phyloP scores from a whole-genome alignment of 2,329 filamentous ascomycete species.

The Monascus ruber region DNA sequence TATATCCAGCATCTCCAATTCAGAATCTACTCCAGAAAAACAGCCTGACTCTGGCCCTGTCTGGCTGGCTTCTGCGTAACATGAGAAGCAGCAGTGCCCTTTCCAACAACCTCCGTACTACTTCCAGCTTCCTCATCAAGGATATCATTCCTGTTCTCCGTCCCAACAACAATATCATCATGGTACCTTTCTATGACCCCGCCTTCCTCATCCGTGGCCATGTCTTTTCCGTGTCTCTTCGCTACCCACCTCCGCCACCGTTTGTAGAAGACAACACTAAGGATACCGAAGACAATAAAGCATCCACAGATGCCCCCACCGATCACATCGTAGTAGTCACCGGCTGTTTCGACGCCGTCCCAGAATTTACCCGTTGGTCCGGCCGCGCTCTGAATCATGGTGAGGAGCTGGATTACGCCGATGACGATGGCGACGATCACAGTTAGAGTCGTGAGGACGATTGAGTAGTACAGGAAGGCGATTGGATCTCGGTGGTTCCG shows the following conservation, averaged over 20 bases:
- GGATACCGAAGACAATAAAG: conserved; percentile 65
- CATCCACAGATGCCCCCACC: conserved; percentile 77
- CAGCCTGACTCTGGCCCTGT: too few relatives aligned
- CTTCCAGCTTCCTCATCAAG: background rate
- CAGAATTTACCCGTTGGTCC: conserved; percentile 70
- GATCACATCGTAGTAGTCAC: conserved; percentile 75
- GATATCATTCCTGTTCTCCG: background rate
- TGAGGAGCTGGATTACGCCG: conserved; percentile 72
- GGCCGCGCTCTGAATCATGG: conserved; percentile 64
- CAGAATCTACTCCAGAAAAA: too few relatives aligned
- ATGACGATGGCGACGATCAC: conserved; percentile 77
- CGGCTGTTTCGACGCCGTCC: conserved; percentile 67
- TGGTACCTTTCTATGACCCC: conserved; percentile 1
- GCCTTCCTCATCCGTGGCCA: conserved; percentile 11
- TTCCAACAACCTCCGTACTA: background rate
- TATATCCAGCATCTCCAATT: too few relatives aligned
- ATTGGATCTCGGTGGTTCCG: conserved; percentile 62
- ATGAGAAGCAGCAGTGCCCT: background rate
- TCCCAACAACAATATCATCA: conserved; percentile 6
- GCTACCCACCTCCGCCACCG: conserved; percentile 62
- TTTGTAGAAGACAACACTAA: conserved; percentile 63
- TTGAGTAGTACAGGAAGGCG: conserved; percentile 90
- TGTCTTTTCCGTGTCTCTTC: conserved; percentile 11
- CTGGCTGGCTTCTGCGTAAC: background rate
- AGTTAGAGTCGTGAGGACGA: conserved; percentile 73